Evolutionary conservation across 2,329 filamentous ascomycete species (phyloP), one percentile per base, ranked within the genome.

Genomic region (Aspergillus unguis): DNA sequence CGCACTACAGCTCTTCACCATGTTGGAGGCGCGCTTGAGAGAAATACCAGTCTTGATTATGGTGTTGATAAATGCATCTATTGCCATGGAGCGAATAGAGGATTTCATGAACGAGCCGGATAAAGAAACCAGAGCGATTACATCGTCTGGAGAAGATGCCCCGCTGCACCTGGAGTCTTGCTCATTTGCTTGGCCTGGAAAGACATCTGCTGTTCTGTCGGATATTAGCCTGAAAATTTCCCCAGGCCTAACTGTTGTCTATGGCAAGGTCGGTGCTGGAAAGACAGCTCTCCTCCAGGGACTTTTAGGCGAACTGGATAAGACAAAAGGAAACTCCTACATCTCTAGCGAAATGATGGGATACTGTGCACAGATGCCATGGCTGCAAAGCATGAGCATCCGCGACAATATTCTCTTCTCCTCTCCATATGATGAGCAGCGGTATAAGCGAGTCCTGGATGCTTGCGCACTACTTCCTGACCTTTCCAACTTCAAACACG

Each of bases 91-190:
- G 6, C 85, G 91, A 58, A 90, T 96, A 23, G 88, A 95, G 62
- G 80, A 82, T 25, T 96, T 95, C 72, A 95, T 96, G 89, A 75
- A 77, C 0, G 91, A 96, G 68, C 89, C 89, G 0, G 84, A 96
- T 63, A 90, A 90, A 60, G 85, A 94, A 58, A 85, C 85, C 55
- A 80, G 83, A 29, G 77, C 80, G 28, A 68, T 28, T 7, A 52
- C 53, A 43, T 48, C 46, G 3, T 36, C 52, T 3, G 28, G 69
- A 3, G 73, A 75, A 3, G 42, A 68, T 1, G 58, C 58, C 2
- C 63, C 60, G 3, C 53, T 71, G 11, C 50, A 59, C 37, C 75
- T 95, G 43, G 73, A 78, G 2, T 72, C 82, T 28, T 88, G 88
- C 4, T 85, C 84, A 0, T 95, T 95, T 65, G 82, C 86, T 0